Base-by-base conservation (phyloP, 805 yeast species). In the Komagataella populi region DNA sequence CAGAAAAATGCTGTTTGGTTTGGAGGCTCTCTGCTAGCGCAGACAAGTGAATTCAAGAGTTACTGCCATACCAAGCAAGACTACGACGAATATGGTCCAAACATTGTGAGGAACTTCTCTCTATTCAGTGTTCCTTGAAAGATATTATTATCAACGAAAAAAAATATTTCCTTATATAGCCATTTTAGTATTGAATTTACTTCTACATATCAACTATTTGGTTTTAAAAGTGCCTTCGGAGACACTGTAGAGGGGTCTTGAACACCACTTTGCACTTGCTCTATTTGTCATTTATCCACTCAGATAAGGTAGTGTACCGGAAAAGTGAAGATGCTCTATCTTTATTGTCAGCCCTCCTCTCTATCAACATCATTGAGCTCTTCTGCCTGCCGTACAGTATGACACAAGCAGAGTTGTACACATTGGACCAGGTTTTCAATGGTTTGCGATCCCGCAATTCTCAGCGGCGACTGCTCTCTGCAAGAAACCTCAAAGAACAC, bases 1-100 rank as follows among this genome's bases (percentile, higher is more conserved):
- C 99, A 93, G 73, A 80, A 96, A 67, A 88, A 93, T 63, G 99
- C 99, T 3, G 99, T 93, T 53, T 93, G 99, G 99, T 93, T 91
- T 65, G 99, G 99, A 60, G 99, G 99, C 58, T 86, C 96, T 18
- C 72, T 93, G 59, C 76, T 93, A 64, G 98, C 99, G 1, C 98
- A 91, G 72, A 93, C 99, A 8, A 82, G 95, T 20, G 99, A 93
- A 70, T 93, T 93, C 72, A 87, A 85, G 69, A 81, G 95, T 67
- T 90, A 90, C 69, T 93, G 98, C 67, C 93, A 93, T 72, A 91
- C 99, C 22, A 93, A 93, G 72, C 83, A 84, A 63, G 99, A 93
- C 64, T 93, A 93, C 68, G 99, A 93, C 63, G 99, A 93, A 71
- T 84, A 84, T 63, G 99, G 99, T 39, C 99, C 99, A 52, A 87